Evolutionary conservation across 2,329 filamentous ascomycete genomes (phyloP).

Genomic region (Tolypocladium amazonense): DNA sequence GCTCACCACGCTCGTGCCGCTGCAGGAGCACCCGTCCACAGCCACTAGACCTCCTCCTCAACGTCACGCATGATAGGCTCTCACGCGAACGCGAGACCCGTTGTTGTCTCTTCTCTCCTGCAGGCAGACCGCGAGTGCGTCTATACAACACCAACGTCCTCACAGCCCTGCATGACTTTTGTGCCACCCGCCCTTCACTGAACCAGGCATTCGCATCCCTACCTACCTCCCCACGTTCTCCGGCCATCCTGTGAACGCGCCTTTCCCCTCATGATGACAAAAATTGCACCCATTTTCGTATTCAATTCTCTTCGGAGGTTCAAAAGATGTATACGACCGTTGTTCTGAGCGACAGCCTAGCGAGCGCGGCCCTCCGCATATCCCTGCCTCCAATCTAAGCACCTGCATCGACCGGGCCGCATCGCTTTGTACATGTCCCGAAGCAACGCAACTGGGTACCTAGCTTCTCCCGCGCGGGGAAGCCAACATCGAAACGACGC

Average conservation of each 20-base stretch:
- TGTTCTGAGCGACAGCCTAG: too few species aligned
- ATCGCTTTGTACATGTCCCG: background rate
- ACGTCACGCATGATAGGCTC: background rate
- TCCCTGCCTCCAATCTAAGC: too few species aligned
- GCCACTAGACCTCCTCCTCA: background rate
- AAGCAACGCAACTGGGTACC: background rate
- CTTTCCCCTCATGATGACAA: too few species aligned
- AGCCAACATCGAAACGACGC: background rate
- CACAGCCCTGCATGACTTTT: background rate
- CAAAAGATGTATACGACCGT: too few species aligned
- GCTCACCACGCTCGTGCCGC: background rate
- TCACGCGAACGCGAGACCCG: background rate
- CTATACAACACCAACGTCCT: too few species aligned
- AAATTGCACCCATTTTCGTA: too few species aligned
- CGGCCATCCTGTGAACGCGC: too few species aligned
- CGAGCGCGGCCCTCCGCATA: too few species aligned
- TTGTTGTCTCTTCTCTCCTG: background rate
- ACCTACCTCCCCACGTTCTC: too few species aligned
- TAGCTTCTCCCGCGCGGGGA: background rate
- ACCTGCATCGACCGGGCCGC: too few species aligned
- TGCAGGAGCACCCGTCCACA: background rate
- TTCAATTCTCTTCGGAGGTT: too few species aligned
- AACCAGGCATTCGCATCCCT: too few species aligned
- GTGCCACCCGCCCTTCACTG: background rate
- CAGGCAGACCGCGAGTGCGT: background rate